Evolutionary conservation across 2,329 filamentous ascomycete species (phyloP).

Genomic region (Calonectria honghensis): DNA sequence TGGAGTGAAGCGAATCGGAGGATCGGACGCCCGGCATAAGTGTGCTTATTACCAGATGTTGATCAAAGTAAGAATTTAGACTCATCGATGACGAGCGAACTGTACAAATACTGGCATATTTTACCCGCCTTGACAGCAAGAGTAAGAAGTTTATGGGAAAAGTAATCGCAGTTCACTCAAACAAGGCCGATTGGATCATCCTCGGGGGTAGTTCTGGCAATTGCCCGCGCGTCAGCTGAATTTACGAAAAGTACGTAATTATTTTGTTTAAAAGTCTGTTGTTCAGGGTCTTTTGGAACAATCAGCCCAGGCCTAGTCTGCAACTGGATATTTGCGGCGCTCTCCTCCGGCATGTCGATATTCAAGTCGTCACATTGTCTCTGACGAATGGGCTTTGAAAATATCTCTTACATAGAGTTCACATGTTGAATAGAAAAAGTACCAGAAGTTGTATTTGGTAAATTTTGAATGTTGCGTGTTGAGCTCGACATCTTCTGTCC

Average conservation of each 20-base stretch:
- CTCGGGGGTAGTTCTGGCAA: neutral
- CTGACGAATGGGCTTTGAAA: neutral
- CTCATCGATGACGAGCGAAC: neutral
- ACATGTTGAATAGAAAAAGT: rapidly evolving
- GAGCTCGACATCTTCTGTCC: neutral
- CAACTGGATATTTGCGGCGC: neutral
- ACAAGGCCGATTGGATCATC: neutral
- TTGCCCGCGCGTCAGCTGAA: neutral
- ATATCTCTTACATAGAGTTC: neutral
- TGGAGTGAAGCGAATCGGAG: too few relatives aligned
- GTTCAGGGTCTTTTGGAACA: neutral
- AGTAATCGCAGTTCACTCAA: neutral
- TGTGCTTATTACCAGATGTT: too few relatives aligned
- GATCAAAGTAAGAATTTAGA: neutral
- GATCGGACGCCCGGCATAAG: neutral
- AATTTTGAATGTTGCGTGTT: neutral
- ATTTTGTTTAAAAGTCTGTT: neutral
- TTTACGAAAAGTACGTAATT: neutral
- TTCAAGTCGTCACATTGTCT: neutral
- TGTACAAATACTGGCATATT: neutral
- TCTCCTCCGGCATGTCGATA: neutral
- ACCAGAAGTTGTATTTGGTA: neutral
- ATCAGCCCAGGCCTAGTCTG: neutral
- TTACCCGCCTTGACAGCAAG: neutral
- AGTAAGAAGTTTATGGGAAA: neutral